Evolutionary conservation across 345 rosid genomes (phyloP).

Genomic region (Eucalyptus dawsonii): DNA sequence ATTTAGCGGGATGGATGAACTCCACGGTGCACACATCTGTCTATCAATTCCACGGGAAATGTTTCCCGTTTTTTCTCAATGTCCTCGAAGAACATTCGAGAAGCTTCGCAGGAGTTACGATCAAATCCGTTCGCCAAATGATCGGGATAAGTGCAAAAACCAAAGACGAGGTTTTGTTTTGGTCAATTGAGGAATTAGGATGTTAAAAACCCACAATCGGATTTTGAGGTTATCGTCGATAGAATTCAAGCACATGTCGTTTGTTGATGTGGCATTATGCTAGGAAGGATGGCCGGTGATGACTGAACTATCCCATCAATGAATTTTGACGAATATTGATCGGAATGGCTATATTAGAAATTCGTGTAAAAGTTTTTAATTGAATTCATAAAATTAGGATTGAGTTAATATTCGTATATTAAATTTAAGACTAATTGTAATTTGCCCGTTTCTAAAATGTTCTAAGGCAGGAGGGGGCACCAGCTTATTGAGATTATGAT

Average conservation of each 20-base stretch:
- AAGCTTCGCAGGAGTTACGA: neutral
- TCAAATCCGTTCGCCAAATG: neutral
- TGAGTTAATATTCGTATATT: neutral
- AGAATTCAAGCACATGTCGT: neutral
- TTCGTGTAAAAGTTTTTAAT: neutral
- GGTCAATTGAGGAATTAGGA: neutral
- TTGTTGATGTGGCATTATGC: neutral
- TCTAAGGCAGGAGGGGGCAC: neutral
- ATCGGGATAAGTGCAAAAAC: neutral
- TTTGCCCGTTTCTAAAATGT: too few species aligned
- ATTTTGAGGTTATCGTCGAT: accelerated
- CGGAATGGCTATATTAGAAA: neutral
- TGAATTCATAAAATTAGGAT: neutral
- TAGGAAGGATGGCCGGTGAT: accelerated
- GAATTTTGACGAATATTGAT: neutral
- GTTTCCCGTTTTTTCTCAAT: neutral
- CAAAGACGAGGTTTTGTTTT: neutral
- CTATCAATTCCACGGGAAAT: neutral
- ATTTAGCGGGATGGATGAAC: neutral
- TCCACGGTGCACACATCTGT: neutral
- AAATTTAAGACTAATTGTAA: too few species aligned
- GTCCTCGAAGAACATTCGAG: neutral
- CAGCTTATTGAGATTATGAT: neutral
- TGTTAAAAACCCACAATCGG: neutral
- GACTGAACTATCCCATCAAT: accelerated